Conservation (phyloP, 176 grass and related monocot genomes). For the Carex parvula region DNA sequence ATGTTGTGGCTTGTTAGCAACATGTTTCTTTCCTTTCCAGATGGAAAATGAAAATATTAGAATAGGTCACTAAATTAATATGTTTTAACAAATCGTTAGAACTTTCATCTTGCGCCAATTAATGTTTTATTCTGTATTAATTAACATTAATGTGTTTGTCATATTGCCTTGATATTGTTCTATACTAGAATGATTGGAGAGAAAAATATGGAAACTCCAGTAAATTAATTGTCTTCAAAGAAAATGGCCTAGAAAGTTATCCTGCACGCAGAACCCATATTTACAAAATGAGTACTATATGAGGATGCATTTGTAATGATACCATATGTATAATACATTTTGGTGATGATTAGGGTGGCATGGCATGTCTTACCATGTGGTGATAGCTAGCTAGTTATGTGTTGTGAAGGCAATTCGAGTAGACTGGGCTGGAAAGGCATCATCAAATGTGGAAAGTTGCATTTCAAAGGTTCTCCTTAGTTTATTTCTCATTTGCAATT, state of each 20-base stretch:
- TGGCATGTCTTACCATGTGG: conserved; percentile 53
- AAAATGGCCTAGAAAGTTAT: too few relatives aligned
- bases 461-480: conserved; percentile 30
- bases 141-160: not conserved
- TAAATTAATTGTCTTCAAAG: not conserved
- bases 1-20: too few relatives aligned
- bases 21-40: too few relatives aligned
- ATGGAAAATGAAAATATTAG: too few relatives aligned
- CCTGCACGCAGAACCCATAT: too few relatives aligned
- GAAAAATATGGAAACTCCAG: not conserved
- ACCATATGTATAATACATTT: conserved; percentile 16
- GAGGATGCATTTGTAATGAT: not conserved
- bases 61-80: too few relatives aligned
- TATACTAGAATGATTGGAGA: not conserved
- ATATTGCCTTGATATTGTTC: not conserved
- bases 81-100: too few relatives aligned
- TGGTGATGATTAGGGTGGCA: conserved; percentile 72
- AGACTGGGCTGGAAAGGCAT: conserved; percentile 18
- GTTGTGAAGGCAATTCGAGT: conserved; percentile 22
- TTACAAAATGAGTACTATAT: not conserved
- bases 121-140: too few relatives aligned
- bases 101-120: too few relatives aligned
- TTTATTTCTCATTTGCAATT: conserved; percentile 26
- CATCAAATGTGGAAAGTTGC: conserved; percentile 55
- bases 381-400: not conserved